Conservation (phyloP, 163 green algal species). For the Smithsoniella earleae region DNA sequence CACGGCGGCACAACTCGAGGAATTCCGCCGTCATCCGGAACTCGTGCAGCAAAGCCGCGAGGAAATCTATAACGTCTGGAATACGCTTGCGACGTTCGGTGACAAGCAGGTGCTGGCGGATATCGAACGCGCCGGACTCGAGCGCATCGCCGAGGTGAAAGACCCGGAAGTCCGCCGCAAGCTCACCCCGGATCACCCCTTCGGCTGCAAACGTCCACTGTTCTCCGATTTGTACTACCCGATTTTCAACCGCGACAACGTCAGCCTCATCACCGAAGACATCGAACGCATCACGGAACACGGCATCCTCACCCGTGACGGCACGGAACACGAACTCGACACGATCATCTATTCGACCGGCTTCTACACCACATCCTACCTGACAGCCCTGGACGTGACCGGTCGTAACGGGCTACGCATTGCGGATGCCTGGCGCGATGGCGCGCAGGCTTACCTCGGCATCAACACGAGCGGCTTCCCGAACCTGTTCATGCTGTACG, state of each 20-base stretch:
- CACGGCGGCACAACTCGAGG: no score
- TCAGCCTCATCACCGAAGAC: slow-evolving; percentile 11
- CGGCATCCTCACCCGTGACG: slow-evolving; percentile 24
- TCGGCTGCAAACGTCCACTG: slow-evolving; percentile 14
- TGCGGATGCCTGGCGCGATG: no score
- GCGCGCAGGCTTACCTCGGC: neutral
- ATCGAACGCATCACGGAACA: no score
- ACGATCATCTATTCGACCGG: slow-evolving; percentile 33
- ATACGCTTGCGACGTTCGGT: no score
- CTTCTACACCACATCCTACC: slow-evolving; percentile 18
- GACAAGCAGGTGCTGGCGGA: no score
- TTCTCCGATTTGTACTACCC: slow-evolving; percentile 33
- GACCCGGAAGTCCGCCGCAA: no score
- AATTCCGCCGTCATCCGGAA: no score
- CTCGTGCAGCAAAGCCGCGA: no score
- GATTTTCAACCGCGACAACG: slow-evolving; percentile 22
- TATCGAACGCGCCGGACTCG: no score
- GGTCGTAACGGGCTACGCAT: no score
- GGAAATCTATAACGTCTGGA: no score
- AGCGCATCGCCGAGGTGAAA: no score
- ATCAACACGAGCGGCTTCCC: slow-evolving; percentile 13
- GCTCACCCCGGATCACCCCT: neutral
- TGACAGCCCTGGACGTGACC: slow-evolving; percentile 1
- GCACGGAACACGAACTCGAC: slow-evolving; percentile 29
- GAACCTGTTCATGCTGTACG: slow-evolving; percentile 23